Conservation (phyloP, 1,284 basidiomycete genomes). For the Melampsora americana region DNA sequence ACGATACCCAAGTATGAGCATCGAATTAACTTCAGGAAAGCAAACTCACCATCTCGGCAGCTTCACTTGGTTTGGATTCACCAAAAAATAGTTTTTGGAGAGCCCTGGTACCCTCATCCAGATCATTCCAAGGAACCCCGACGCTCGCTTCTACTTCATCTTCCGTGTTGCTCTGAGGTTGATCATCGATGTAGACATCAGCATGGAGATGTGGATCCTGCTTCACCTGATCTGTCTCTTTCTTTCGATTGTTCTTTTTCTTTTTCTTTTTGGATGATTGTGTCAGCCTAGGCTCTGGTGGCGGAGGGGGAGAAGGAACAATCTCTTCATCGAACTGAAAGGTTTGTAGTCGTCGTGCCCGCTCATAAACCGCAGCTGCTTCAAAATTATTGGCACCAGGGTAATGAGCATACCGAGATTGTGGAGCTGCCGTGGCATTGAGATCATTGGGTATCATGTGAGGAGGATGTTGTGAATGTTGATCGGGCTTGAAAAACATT, state of each 20-base stretch:
- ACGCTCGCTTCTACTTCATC: slow-evolving; percentile 10
- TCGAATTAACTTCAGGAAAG: neutral
- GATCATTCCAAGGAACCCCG: slow-evolving; percentile 22
- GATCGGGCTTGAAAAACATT: slow-evolving; percentile 16
- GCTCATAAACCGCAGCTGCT: slow-evolving; percentile 39
- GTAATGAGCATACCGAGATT: neutral
- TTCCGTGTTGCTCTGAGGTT: slow-evolving; percentile 13
- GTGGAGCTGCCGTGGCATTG: neutral
- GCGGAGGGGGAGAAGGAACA: neutral
- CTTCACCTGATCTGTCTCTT: neutral
- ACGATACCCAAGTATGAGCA: neutral
- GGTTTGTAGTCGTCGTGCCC: slow-evolving; percentile 20
- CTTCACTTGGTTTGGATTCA: neutral
- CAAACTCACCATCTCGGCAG: neutral
- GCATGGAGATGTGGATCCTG: slow-evolving; percentile 5
- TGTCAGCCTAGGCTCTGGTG: slow-evolving; percentile 8
- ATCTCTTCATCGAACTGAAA: slow-evolving; percentile 25
- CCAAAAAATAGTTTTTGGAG: slow-evolving; percentile 39
- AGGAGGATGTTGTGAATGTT: slow-evolving; percentile 6
- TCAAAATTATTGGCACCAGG: slow-evolving; percentile 18
- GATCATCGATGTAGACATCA: slow-evolving; percentile 20
- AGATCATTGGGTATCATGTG: neutral
- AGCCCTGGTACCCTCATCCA: slow-evolving; percentile 35
- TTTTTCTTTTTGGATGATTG: slow-evolving; percentile 21
- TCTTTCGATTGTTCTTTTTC: neutral